A percentile compares a stretch with the other conserved stretches of the same genome.
Conservation (phyloP, 768 basidiomycete species). For the Lentinula raphanica region DNA sequence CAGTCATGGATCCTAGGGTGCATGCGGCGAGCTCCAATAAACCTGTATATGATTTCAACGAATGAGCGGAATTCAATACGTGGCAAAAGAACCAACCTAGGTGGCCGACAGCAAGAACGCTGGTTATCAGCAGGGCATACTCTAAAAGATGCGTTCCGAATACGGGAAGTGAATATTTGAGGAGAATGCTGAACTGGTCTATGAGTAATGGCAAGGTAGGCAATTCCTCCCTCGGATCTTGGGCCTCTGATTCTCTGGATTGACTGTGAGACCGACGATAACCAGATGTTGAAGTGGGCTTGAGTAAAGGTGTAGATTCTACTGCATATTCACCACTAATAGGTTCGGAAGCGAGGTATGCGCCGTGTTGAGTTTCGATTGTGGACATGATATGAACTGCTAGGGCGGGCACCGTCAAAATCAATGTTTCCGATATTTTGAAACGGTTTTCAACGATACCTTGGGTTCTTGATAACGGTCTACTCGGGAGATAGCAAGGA, state of each 20-base stretch:
- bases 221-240: background rate
- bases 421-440: too few relatives aligned
- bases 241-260: background rate
- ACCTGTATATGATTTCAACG: conserved; percentile 15
- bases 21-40: conserved; percentile 66
- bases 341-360: background rate
- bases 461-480: background rate
- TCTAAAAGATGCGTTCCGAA: conserved; percentile 53
- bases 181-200: background rate
- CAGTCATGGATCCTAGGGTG: conserved; percentile 45
- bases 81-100: conserved; percentile 27
- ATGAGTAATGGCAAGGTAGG: background rate
- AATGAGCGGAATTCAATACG: background rate
- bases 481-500: background rate
- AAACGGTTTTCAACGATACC: background rate
- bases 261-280: background rate
- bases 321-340: background rate
- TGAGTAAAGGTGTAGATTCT: background rate
- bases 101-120: conserved; percentile 71
- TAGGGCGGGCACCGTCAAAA: background rate
- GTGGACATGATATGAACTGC: background rate
- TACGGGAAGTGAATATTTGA: background rate
- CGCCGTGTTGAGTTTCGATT: conserved; percentile 3
- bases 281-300: background rate
- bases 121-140: conserved; percentile 59